Percentiles rank a stretch among this genome's conserved stretches.
Conservation (phyloP, 805 yeast species). For the Pichia cabralensis region DNA sequence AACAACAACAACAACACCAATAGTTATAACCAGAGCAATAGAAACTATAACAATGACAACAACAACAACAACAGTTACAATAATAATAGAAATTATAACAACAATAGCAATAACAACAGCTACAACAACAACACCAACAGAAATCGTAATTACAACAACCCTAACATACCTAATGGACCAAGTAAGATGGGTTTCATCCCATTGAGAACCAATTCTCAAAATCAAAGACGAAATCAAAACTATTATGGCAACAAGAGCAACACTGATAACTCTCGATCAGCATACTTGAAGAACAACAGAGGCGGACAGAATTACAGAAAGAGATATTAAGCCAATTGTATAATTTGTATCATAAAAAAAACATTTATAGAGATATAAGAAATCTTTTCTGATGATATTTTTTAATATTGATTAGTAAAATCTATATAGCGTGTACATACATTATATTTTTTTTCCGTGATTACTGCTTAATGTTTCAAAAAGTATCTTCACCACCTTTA, state of each 20-base stretch:
- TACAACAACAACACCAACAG: slow-evolving; percentile 1
- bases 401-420: too few relatives aligned
- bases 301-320: too few relatives aligned
- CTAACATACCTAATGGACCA: slow-evolving; percentile 3
- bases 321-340: too few relatives aligned
- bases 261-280: slow-evolving; percentile 5
- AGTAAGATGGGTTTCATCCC: slow-evolving; percentile 5
- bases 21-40: not conserved
- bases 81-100: not conserved
- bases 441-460: not conserved
- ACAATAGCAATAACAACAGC: slow-evolving; percentile 1
- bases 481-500: slow-evolving; percentile 12
- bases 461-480: slow-evolving; percentile 5
- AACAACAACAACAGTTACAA: not conserved
- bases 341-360: too few relatives aligned
- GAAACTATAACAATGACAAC: not conserved
- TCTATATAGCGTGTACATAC: too few relatives aligned
- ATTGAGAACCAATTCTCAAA: not conserved
- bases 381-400: too few relatives aligned
- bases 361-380: too few relatives aligned
- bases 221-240: slow-evolving; percentile 1
- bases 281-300: slow-evolving; percentile 5
- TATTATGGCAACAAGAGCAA: not conserved
- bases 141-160: not conserved
- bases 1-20: slow-evolving; percentile 1